A percentile compares a stretch with the other conserved stretches of the same genome.
phyloP scores from a whole-genome alignment of 345 rosid genomes.

The Salix dunnii region DNA sequence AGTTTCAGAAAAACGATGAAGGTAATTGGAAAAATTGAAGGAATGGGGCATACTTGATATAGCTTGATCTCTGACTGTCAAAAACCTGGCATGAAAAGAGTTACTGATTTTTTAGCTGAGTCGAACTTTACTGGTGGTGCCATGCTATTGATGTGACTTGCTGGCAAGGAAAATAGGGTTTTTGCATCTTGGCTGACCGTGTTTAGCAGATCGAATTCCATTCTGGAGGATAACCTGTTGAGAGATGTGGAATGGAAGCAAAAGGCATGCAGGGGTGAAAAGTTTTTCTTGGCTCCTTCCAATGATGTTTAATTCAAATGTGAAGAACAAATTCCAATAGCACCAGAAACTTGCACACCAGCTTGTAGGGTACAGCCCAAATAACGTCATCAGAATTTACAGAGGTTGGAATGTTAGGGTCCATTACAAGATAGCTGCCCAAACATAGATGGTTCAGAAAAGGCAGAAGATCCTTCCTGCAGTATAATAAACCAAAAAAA shows the following conservation, averaged over 20 bases:
- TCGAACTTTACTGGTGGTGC: slow-evolving; percentile 56
- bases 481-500: slow-evolving; percentile 18
- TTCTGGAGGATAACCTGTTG: slow-evolving; percentile 36
- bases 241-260: slow-evolving; percentile 48
- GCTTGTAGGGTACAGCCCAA: slow-evolving; percentile 91
- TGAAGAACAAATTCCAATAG: slow-evolving; percentile 40
- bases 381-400: slow-evolving; percentile 58
- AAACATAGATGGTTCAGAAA: slow-evolving; percentile 15
- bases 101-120: slow-evolving; percentile 46
- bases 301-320: slow-evolving; percentile 15
- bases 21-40: neutral
- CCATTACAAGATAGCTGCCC: slow-evolving; percentile 66
- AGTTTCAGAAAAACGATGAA: neutral
- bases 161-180: slow-evolving; percentile 43
- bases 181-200: slow-evolving; percentile 40
- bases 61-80: slow-evolving; percentile 86
- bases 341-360: slow-evolving; percentile 70
- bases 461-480: slow-evolving; percentile 32
- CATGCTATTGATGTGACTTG: slow-evolving; percentile 23
- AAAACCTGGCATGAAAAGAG: slow-evolving; percentile 87
- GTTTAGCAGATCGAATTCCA: slow-evolving; percentile 54
- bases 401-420: slow-evolving; percentile 53
- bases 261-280: slow-evolving; percentile 64
- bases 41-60: slow-evolving; percentile 56
- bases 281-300: slow-evolving; percentile 40